Evolutionary conservation across 2,329 filamentous ascomycete species (phyloP), one percentile per base, ranked within the genome.

Genomic region (Beauveria medogensis): DNA sequence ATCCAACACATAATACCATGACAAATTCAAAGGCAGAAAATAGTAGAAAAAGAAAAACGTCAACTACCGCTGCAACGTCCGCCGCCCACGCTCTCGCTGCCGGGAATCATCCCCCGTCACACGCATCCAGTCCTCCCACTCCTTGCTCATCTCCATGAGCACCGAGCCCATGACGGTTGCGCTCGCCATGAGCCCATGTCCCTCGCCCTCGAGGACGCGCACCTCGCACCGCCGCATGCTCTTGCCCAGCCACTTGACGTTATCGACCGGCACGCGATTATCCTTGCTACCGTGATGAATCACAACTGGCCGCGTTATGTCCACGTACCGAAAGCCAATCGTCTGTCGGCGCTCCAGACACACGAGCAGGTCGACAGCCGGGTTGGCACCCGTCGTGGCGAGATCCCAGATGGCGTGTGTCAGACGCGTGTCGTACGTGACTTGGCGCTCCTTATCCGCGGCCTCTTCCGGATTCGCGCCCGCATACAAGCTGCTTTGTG

Each of bases 321-420:
- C 94, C 20, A 96, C 93, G 70, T 99, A 99, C 55, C 92, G 86
- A 76, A 99, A 99, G 0, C 94, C 94, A 67, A 99, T 96, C 0
- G 90, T 87, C 68, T 96, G 91, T 30, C 90, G 84, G 24, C 94
- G 86, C 73, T 99, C 94, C 2, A 99, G 80, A 70, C 94, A 99
- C 6, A 97, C 90, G 1, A 99, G 79, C 20, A 99, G 77, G 72
- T 99, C 94, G 0, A 96, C 91, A 0, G 94, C 93, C 0, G 94
- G 94, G 70, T 99, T 97, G 2, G 92, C 92, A 55, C 92, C 89
- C 1, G 88, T 88, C 0, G 93, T 97, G 1, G 94, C 92, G 20
- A 95, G 81, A 63, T 93, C 89, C 94, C 94, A 99, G 66, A 97
- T 97, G 12, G 90, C 88, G 67, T 96, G 90, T 0, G 94, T 97